Percentiles rank a stretch among this genome's conserved stretches.
Evolutionary conservation across 1,284 basidiomycete species (phyloP).

Genomic region (Leccinum pachyderme): DNA sequence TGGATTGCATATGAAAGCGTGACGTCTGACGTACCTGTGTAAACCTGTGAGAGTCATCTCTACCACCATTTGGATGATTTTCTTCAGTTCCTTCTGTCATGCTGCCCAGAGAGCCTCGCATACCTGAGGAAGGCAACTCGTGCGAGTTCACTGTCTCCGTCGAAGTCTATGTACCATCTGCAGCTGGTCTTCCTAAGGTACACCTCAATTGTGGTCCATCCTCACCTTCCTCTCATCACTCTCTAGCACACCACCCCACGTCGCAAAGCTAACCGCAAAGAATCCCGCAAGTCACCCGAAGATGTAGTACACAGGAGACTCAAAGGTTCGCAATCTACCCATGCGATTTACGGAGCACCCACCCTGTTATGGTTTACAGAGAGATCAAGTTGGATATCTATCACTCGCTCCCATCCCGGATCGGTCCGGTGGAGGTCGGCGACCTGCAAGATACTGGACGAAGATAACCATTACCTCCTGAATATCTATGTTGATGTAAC

Average conservation of each 20-base stretch:
- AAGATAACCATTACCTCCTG: slow-evolving; percentile 61
- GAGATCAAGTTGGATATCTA: slow-evolving; percentile 68
- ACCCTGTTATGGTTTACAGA: slow-evolving; percentile 36
- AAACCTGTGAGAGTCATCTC: background rate
- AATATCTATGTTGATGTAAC: slow-evolving; percentile 74
- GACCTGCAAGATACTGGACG: slow-evolving; percentile 66
- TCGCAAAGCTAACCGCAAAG: slow-evolving; percentile 58
- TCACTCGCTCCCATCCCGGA: slow-evolving; percentile 48
- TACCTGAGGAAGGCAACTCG: slow-evolving; percentile 2
- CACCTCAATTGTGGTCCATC: slow-evolving; percentile 7
- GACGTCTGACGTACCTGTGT: background rate
- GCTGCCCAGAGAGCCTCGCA: slow-evolving; percentile 16
- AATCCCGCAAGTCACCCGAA: slow-evolving; percentile 39
- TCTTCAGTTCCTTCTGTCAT: slow-evolving; percentile 10
- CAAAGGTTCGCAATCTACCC: slow-evolving; percentile 46
- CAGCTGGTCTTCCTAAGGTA: slow-evolving; percentile 58
- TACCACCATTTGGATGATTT: background rate
- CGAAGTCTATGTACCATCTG: slow-evolving; percentile 62
- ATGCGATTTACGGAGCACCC: background rate
- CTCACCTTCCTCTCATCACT: slow-evolving; percentile 1
- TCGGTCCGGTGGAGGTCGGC: slow-evolving; percentile 68
- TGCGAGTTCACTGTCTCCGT: slow-evolving; percentile 51
- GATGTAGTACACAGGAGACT: slow-evolving; percentile 36
- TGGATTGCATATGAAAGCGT: slow-evolving; percentile 3
- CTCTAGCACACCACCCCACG: slow-evolving; percentile 36